Evolutionary conservation across 2,329 filamentous ascomycete species (phyloP).

Genomic region (Fusarium udum): DNA sequence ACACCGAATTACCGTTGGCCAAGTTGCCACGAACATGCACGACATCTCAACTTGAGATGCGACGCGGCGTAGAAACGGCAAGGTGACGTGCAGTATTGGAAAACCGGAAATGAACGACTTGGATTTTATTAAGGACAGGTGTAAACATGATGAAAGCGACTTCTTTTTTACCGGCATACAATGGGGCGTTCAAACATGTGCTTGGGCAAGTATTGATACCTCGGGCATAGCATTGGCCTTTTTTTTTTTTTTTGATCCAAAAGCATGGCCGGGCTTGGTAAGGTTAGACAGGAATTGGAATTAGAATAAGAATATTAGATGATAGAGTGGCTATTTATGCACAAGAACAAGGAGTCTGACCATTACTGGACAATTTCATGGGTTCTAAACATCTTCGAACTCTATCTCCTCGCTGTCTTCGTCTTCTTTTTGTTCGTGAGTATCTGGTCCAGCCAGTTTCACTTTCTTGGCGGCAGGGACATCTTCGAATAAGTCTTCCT

Average conservation of each 20-base stretch:
- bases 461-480: conserved; percentile 67
- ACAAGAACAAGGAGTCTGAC: not conserved
- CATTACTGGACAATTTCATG: not conserved
- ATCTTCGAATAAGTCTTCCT: conserved; percentile 56
- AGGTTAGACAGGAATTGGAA: conserved; percentile 18
- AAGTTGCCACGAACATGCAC: conserved; percentile 55
- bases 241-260: not conserved
- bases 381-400: conserved; percentile 64
- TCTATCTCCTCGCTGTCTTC: conserved; percentile 60
- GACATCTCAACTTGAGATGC: conserved; percentile 52
- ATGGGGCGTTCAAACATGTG: conserved; percentile 26
- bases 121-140: not conserved
- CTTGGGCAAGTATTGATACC: conserved; percentile 30
- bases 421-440: conserved; percentile 54
- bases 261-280: conserved; percentile 7
- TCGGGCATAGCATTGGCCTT: conserved; percentile 28
- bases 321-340: conserved; percentile 5
- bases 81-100: conserved; percentile 10
- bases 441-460: conserved; percentile 58
- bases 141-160: conserved; percentile 22
- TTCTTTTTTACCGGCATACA: conserved; percentile 20
- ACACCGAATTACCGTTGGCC: conserved; percentile 47
- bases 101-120: not conserved
- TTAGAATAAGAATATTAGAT: conserved; percentile 35
- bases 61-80: conserved; percentile 42